Evolutionary conservation across 2,329 filamentous ascomycete genomes (phyloP).

Genomic region (Periconia sp.): DNA sequence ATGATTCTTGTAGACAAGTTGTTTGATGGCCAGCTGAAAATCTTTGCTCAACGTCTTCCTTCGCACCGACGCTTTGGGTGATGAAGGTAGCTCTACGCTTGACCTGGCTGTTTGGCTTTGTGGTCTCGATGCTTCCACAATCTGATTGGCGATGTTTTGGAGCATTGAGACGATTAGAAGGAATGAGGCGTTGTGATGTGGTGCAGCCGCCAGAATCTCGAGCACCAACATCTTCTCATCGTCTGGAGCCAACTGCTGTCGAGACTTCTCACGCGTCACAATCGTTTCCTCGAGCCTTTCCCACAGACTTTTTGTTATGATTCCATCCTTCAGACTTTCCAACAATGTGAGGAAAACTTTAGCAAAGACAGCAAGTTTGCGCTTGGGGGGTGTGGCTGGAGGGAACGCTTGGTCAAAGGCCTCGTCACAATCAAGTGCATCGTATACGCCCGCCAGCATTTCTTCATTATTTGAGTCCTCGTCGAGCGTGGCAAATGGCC

Average conservation of each 20-base stretch:
- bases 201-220: slow-evolving; percentile 68
- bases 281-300: slow-evolving; percentile 32
- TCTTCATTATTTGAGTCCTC: slow-evolving; percentile 51
- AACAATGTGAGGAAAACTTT: slow-evolving; percentile 76
- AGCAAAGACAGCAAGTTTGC: slow-evolving; percentile 73
- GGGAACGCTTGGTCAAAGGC: slow-evolving; percentile 62
- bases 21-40: slow-evolving; percentile 56
- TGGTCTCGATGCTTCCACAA: slow-evolving; percentile 39
- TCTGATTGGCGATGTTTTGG: slow-evolving; percentile 58
- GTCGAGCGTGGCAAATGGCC: slow-evolving; percentile 57
- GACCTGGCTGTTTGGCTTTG: slow-evolving; percentile 25
- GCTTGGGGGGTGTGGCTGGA: slow-evolving; percentile 60
- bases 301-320: slow-evolving; percentile 74
- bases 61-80: slow-evolving; percentile 40
- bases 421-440: slow-evolving; percentile 73
- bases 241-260: slow-evolving; percentile 48
- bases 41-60: slow-evolving; percentile 46
- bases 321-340: slow-evolving; percentile 72
- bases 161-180: slow-evolving; percentile 84
- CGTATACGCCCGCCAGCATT: slow-evolving; percentile 50
- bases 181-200: slow-evolving; percentile 85
- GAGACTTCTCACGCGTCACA: slow-evolving; percentile 43
- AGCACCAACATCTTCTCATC: slow-evolving; percentile 65
- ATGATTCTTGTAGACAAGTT: slow-evolving; percentile 62
- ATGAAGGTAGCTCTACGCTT: slow-evolving; percentile 29